These are phyloP conservation scores for Fusarium succisae DNA, from an alignment of 2,329 filamentous ascomycete genomes.

Conservation along the genomic window DNA sequence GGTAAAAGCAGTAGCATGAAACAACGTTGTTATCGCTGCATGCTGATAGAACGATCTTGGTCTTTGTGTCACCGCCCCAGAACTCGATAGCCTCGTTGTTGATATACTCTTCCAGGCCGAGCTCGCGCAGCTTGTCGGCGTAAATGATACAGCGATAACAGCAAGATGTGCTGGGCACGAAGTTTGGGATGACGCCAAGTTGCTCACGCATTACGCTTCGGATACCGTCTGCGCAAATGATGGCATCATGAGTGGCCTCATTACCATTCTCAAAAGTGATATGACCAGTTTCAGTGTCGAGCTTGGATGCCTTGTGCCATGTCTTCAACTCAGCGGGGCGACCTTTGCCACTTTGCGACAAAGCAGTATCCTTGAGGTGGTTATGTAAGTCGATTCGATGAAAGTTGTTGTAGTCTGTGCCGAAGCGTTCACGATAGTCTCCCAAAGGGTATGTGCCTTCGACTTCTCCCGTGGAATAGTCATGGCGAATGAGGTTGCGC, in stretches of 20 bases:
- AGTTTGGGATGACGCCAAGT: background rate
- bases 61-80: conserved; percentile 66
- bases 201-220: conserved; percentile 11
- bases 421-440: conserved; percentile 11
- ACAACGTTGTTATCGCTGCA: conserved; percentile 68
- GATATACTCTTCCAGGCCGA: conserved; percentile 6
- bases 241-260: conserved; percentile 5
- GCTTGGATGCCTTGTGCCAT: conserved; percentile 2
- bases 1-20: conserved; percentile 74
- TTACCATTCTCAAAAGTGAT: background rate
- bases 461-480: conserved; percentile 5
- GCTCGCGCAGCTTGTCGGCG: conserved; percentile 1
- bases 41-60: conserved; percentile 72
- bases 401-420: conserved; percentile 17
- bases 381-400: conserved; percentile 15
- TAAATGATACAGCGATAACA: conserved; percentile 17
- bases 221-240: conserved; percentile 14
- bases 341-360: background rate
- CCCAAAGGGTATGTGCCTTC: conserved; percentile 10
- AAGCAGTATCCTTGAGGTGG: conserved; percentile 3
- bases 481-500: conserved; percentile 14
- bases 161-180: conserved; percentile 4
- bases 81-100: conserved; percentile 63
- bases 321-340: background rate
- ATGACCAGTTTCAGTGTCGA: background rate